A percentile compares a stretch with the other conserved stretches of the same genome.
These are phyloP conservation scores for Zasmidium angulare DNA, from an alignment of 2,329 filamentous ascomycete species.

Conservation along the genomic window DNA sequence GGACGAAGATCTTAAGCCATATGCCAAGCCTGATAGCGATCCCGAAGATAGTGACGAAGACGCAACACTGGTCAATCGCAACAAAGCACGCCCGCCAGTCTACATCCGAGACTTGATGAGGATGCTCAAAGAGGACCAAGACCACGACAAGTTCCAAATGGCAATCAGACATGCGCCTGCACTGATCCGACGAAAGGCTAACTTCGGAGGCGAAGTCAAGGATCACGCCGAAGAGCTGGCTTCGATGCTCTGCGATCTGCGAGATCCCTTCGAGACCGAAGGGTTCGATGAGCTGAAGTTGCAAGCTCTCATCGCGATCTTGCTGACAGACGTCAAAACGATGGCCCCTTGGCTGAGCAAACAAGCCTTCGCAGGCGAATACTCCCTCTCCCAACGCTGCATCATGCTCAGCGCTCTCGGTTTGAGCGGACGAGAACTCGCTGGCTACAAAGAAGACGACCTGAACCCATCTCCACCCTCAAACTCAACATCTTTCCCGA, in stretches of 20 bases:
- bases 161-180: constrained; percentile 73
- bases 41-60: constrained; percentile 92
- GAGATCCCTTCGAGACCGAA: constrained; percentile 81
- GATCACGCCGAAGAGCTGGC: constrained; percentile 83
- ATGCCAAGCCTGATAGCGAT: constrained; percentile 84
- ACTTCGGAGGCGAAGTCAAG: constrained; percentile 82
- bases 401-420: constrained; percentile 80
- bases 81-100: constrained; percentile 82
- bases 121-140: constrained; percentile 77
- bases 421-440: constrained; percentile 78
- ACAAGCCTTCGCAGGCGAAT: constrained; percentile 88
- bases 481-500: constrained; percentile 62
- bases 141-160: constrained; percentile 79
- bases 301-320: constrained; percentile 77
- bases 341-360: constrained; percentile 84
- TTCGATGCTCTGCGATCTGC: constrained; percentile 71
- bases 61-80: constrained; percentile 77
- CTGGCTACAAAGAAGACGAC: constrained; percentile 65
- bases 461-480: constrained; percentile 36
- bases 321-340: constrained; percentile 70
- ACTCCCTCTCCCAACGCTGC: constrained; percentile 80
- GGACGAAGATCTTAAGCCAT: constrained; percentile 68
- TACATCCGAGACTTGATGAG: constrained; percentile 83
- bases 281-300: constrained; percentile 73
- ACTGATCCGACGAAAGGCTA: constrained; percentile 83